Base-by-base conservation (phyloP, 169 alveolate genomes). In the Plasmodium knowlesi region DNA sequence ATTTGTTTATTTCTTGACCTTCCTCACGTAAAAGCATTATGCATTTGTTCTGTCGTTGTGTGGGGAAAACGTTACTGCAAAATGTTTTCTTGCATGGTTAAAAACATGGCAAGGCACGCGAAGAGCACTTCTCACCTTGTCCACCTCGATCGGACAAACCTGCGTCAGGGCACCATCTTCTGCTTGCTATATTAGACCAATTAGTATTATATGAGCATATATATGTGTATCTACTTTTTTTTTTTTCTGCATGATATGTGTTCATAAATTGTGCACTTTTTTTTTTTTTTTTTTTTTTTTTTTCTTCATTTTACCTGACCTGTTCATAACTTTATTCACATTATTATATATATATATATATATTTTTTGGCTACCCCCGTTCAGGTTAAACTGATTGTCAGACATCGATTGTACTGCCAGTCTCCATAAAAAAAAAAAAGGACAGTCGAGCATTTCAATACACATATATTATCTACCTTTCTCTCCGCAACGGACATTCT, bases 321-420 rank as follows among this genome's bases (percentile, higher is more conserved):
- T 2, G 57, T 46, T 46, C 57, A 46, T 46, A 46, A 46, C n/a
- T 12, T 46, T 3, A n/a, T 46, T 9, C 4, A n/a, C 57, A 9
- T 46, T 46, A 12, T 46, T 46, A 12, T 46, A 12, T 46, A 12
- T 39, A 12, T 14, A 32, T 30, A n/a, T n/a, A n/a, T n/a, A n/a
- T n/a, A n/a, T 74, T 85, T 85, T 78, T 67, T 1, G 37, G n/a
- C 5, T 22, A 50, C 22, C 61, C 54, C 61, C 76, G 39, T 46
- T 1, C 82, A 91, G 95, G 95, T 91, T 91, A 91, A 91, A 91
- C 22, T 81, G 95, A 91, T 91, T 91, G 95, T 91, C 95, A 67
- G 95, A 91, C 95, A 91, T 81, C 16, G 57, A 1, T 14, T 91
- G 95, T 91, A 91, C 95, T 91, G 95, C 95, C 95, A 91, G 95